Base-by-base conservation (phyloP, 2,329 filamentous ascomycete genomes). In the Aspergillus quadrilineatus region DNA sequence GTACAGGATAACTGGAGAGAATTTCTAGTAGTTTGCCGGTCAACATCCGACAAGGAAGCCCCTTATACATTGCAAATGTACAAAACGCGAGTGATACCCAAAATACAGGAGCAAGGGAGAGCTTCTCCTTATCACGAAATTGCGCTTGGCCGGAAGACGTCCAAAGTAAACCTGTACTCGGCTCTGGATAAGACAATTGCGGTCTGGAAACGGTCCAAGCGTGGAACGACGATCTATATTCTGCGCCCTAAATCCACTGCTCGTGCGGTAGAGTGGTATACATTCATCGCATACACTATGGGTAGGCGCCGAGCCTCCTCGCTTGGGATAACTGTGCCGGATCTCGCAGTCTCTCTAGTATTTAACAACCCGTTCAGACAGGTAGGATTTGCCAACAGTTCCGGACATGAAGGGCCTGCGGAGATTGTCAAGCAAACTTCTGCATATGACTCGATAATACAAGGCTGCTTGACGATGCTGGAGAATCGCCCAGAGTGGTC, bases 251-350 rank as follows among this genome's bases (percentile, higher is more conserved):
- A 82, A 10, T 86, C 85, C 15, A 78, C 80, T 2, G 82, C 83
- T 5, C 83, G 82, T 63, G 82, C 85, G 6, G 81, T 86, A 8
- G 86, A 89, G 67, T 89, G 86, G 86, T 88, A 85, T 66, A 87
- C 85, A 0, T 88, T 88, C 60, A 74, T 89, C 12, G 77, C 81
- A 10, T 82, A 83, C 51, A 75, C 82, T 6, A 73, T 88, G 17
- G 86, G 86, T 37, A 83, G 80, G 79, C 76, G 79, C 45, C 79
- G 83, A 53, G 77, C 83, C 4, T 75, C 77, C 37, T 80, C 80
- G 32, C 74, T 89, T 8, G 79, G 84, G 53, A 80, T 89, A 62
- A 80, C 82, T 58, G 82, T 88, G 9, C 86, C 86, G 1, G 85
- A 88, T 65, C 75, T 89, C 47, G 82, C 79, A 47, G 77, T 88